These are phyloP conservation scores for Kluyveromyces sp. DNA, from an alignment of 1,139 yeast species.

Conservation along the genomic window DNA sequence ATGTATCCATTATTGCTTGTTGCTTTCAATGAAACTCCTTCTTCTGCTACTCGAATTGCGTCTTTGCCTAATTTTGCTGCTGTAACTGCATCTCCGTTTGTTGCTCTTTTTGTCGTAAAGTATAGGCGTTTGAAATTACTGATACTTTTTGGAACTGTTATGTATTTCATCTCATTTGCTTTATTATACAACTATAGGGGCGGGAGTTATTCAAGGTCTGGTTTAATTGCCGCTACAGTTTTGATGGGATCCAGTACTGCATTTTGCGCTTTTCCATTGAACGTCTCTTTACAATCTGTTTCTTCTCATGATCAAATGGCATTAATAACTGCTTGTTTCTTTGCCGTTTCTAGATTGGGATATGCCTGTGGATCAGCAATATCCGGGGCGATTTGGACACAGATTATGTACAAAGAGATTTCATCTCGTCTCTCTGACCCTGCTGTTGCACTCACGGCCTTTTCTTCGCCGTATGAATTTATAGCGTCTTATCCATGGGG, in stretches of 20 bases:
- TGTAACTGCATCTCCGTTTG: constrained; percentile 47
- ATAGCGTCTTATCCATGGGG: constrained; percentile 41
- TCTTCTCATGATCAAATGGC: constrained; percentile 58
- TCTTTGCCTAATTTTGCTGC: constrained; percentile 57
- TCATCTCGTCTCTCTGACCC: constrained; percentile 17
- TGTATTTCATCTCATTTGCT: constrained; percentile 52
- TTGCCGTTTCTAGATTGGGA: constrained; percentile 50
- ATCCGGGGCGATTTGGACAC: constrained; percentile 58
- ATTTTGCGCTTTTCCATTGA: constrained; percentile 56
- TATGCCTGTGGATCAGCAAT: constrained; percentile 39
- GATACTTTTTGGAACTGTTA: constrained; percentile 44
- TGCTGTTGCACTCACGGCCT: constrained; percentile 39
- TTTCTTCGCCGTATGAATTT: constrained; percentile 42
- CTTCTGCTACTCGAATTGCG: constrained; percentile 59
- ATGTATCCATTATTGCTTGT: constrained; percentile 55
- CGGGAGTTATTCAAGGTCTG: constrained; percentile 38
- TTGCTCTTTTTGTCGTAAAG: constrained; percentile 46
- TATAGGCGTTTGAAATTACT: constrained; percentile 48
- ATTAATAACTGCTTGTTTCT: constrained; percentile 44
- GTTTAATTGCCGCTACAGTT: constrained; percentile 57
- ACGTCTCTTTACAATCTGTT: constrained; percentile 51
- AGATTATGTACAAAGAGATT: constrained; percentile 32
- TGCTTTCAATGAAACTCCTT: constrained; percentile 46
- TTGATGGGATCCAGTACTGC: constrained; percentile 66
- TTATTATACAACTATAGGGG: constrained; percentile 49